phyloP scores from a whole-genome alignment of 768 basidiomycete genomes.

The Mycena venus region DNA sequence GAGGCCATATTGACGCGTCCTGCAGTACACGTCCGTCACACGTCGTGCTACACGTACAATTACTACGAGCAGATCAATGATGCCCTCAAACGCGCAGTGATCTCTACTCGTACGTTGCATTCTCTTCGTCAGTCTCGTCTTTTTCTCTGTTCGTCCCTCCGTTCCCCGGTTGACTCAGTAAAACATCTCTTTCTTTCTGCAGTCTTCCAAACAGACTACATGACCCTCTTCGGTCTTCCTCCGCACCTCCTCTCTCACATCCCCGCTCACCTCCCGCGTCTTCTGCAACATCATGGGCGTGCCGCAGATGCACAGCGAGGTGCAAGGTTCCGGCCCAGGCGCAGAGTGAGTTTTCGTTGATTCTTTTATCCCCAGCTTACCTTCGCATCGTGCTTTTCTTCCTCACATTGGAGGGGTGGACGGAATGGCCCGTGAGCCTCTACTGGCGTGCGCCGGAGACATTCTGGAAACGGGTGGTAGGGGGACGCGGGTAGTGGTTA shows the following conservation, averaged over 20 bases:
- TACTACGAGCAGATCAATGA: conserved; percentile 74
- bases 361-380: no score
- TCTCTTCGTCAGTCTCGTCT: no score
- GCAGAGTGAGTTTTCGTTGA: conserved; percentile 62
- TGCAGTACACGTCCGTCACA: conserved; percentile 95
- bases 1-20: not conserved
- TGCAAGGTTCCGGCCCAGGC: conserved; percentile 64
- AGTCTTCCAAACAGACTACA: conserved; percentile 94
- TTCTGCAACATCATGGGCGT: conserved; percentile 98
- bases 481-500: no score
- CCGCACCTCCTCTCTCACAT: conserved; percentile 84
- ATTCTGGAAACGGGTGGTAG: no score
- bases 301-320: conserved; percentile 74
- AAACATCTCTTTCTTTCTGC: no score
- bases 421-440: no score
- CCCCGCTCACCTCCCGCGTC: conserved; percentile 82
- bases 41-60: conserved; percentile 87
- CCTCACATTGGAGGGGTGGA: no score
- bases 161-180: not conserved
- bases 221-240: conserved; percentile 96
- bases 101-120: conserved; percentile 68
- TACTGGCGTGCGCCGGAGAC: no score
- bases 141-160: no score
- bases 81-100: conserved; percentile 75
- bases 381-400: conserved; percentile 11